Base-by-base conservation (phyloP, 2,329 filamentous ascomycete species). In the Fusarium sp. region DNA sequence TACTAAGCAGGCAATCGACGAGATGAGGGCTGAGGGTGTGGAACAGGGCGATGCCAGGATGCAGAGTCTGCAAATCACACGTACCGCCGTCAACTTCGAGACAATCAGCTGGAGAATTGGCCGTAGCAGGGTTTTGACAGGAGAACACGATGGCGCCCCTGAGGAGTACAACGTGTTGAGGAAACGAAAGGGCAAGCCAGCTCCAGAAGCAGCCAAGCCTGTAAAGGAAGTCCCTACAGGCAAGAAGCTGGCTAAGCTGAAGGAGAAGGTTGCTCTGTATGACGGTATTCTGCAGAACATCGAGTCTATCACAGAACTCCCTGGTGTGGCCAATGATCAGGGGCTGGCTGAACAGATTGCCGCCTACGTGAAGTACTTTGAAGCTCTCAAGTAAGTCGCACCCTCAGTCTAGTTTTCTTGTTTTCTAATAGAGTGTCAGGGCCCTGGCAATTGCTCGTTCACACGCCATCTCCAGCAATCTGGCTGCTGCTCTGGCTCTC, bases 51-150 rank as follows among this genome's bases (percentile, higher is more conserved):
- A 99, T 78, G 84, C 90, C 39, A 90, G 94, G 63, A 94, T 99
- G 91, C 96, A 99, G 82, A 91, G 94, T 76, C 85, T 99, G 49
- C 95, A 97, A 74, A 92, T 99, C 65, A 97, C 95, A 7, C 92
- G 93, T 69, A 97, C 97, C 0, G 94, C 95, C 4, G 94, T 98
- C 63, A 97, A 96, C 81, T 98, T 97, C 80, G 93, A 94, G 73
- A 90, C 98, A 82, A 92, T 99, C 63, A 95, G 94, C 78, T 98
- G 95, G 95, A 89, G 96, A 80, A 93, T 98, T 72, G 95, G 95
- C 31, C 91, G 96, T 52, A 98, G 99, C 81, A 88, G 96, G 60
- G 92, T 97, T 0, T 84, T 99, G 69, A 93, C 94, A 57, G 95
- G 95, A n/a, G 84, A 89, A 11, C 87, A 92, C 60, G 95, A 98